Conservation (phyloP, 2,329 filamentous ascomycete species). For the Aspergillus fumigatus region DNA sequence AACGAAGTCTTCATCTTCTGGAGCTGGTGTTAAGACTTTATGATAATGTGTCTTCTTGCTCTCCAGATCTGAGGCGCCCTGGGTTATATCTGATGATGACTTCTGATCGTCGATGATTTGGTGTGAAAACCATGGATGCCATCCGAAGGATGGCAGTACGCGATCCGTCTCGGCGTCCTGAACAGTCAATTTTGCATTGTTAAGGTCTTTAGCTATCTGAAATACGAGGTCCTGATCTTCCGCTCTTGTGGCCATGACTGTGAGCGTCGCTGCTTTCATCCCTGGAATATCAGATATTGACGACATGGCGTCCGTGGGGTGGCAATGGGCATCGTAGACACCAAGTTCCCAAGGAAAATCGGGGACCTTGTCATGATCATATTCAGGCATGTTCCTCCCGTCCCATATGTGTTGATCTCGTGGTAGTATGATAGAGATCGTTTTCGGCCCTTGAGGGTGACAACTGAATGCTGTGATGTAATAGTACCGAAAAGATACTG, state of each 20-base stretch:
- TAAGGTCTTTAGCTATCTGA: conserved; percentile 39
- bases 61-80: conserved; percentile 7
- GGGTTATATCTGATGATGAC: conserved; percentile 15
- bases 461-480: conserved; percentile 4
- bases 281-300: conserved; percentile 49
- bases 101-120: conserved; percentile 49
- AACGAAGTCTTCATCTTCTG: conserved; percentile 47
- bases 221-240: conserved; percentile 59
- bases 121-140: conserved; percentile 66
- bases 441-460: neutral
- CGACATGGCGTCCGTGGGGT: conserved; percentile 61
- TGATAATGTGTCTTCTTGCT: conserved; percentile 50
- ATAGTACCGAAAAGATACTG: neutral
- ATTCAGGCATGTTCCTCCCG: neutral
- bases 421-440: neutral
- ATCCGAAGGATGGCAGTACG: conserved; percentile 60
- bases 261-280: conserved; percentile 57
- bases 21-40: conserved; percentile 47
- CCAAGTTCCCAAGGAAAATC: conserved; percentile 59
- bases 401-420: neutral
- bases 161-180: conserved; percentile 31
- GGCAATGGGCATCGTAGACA: conserved; percentile 62
- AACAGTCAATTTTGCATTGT: conserved; percentile 28
- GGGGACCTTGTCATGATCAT: conserved; percentile 12
- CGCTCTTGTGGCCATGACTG: conserved; percentile 59